These are phyloP conservation scores for Claviceps digitariae DNA, from an alignment of 2,329 filamentous ascomycete genomes.

Conservation along the genomic window DNA sequence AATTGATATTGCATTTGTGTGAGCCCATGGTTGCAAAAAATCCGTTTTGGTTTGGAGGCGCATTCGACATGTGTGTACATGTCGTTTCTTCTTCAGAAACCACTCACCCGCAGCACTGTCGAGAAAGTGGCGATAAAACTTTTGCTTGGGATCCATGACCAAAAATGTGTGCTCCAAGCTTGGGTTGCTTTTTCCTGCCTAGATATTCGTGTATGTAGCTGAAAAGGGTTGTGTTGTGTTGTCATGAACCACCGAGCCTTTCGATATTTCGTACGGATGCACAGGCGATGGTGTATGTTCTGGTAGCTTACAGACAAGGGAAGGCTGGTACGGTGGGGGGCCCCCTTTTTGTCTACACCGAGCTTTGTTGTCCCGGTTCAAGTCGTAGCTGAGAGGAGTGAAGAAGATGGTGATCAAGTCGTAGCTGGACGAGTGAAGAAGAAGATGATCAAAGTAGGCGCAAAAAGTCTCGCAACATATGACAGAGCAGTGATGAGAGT, in stretches of 20 bases:
- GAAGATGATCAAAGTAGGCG: neutral
- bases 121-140: slow-evolving; percentile 76
- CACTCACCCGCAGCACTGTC: slow-evolving; percentile 54
- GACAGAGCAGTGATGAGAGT: neutral
- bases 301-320: neutral
- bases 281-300: neutral
- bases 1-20: neutral
- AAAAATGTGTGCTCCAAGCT: neutral
- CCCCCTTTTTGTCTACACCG: too few species aligned
- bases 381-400: too few species aligned
- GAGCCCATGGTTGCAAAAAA: neutral
- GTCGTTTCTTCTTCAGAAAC: neutral
- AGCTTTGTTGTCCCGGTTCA: too few species aligned
- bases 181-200: too few species aligned
- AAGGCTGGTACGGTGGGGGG: too few species aligned
- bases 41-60: neutral
- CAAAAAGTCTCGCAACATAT: neutral
- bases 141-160: slow-evolving; percentile 45
- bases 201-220: neutral
- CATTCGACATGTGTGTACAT: too few species aligned
- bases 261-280: neutral
- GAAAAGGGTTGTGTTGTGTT: neutral
- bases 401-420: too few species aligned
- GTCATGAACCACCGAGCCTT: neutral
- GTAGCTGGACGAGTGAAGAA: too few species aligned